Evolutionary conservation across 352 stramenopile genomes (phyloP).

Genomic region (Discostella stelligera): DNA sequence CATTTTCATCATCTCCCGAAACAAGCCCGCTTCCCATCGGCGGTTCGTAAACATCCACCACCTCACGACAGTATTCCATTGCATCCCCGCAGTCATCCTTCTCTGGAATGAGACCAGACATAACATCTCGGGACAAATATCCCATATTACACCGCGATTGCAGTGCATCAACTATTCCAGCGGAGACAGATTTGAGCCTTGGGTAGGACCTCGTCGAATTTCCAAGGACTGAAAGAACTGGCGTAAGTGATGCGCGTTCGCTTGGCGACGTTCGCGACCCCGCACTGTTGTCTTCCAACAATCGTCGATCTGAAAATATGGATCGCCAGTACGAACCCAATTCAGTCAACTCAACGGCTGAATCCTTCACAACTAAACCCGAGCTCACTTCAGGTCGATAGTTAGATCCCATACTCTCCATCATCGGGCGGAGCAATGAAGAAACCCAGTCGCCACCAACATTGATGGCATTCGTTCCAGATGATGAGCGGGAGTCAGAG

Average conservation of each 20-base stretch:
- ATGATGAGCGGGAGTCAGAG: constrained; percentile 14
- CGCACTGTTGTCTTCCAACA: background rate
- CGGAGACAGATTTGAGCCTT: constrained; percentile 41
- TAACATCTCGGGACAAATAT: constrained; percentile 63
- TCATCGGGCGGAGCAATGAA: constrained; percentile 37
- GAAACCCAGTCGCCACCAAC: background rate
- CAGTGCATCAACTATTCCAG: constrained; percentile 52
- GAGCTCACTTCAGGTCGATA: constrained; percentile 62
- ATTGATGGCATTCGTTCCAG: background rate
- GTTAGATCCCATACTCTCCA: constrained; percentile 66
- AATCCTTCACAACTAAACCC: constrained; percentile 52
- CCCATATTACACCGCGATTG: constrained; percentile 45
- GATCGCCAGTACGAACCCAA: constrained; percentile 67
- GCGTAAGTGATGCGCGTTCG: constrained; percentile 18
- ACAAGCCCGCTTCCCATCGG: constrained; percentile 54
- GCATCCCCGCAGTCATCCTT: constrained; percentile 70
- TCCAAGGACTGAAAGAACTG: constrained; percentile 58
- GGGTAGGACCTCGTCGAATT: constrained; percentile 62
- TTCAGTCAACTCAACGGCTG: constrained; percentile 49
- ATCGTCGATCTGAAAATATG: constrained; percentile 26
- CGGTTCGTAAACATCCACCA: constrained; percentile 67
- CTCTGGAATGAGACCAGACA: constrained; percentile 63
- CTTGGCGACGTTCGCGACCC: background rate
- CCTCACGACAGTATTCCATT: constrained; percentile 53
- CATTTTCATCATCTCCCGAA: constrained; percentile 41